phyloP scores from a whole-genome alignment of 805 yeast species.

The Tetrapisispora arboricola region DNA sequence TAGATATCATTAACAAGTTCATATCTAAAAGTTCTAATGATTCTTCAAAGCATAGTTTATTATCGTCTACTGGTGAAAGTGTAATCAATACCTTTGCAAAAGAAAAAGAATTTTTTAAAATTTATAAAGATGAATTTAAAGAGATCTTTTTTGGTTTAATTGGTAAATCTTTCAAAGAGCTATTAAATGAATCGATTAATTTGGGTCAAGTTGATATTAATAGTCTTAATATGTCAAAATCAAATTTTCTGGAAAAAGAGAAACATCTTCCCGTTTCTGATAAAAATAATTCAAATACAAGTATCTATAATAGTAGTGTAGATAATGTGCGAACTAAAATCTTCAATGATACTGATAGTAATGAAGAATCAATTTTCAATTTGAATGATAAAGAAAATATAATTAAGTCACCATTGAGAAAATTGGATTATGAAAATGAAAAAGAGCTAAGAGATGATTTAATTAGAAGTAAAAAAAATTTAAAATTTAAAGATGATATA shows the following conservation, averaged over 20 bases:
- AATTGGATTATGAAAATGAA: neutral
- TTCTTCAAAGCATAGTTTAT: constrained; percentile 8
- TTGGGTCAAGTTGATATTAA: neutral
- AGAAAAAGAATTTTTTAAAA: constrained; percentile 23
- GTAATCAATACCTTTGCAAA: constrained; percentile 24
- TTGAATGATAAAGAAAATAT: neutral
- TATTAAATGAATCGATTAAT: neutral
- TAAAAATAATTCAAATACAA: neutral
- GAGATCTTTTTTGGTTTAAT: constrained; percentile 25
- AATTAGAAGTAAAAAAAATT: constrained; percentile 9
- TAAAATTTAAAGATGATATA: constrained; percentile 13
- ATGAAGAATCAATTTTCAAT: neutral
- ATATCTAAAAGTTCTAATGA: constrained; percentile 7
- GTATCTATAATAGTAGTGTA: neutral
- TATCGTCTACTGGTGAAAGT: constrained; percentile 16
- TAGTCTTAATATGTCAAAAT: neutral
- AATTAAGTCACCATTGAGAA: neutral
- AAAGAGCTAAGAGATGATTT: constrained; percentile 11
- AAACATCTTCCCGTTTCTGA: too few species aligned
- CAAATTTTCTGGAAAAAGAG: neutral
- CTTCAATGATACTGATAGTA: neutral
- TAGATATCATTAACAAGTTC: constrained; percentile 12
- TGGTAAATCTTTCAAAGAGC: constrained; percentile 25
- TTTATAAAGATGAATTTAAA: constrained; percentile 27
- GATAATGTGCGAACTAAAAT: neutral